A percentile compares a stretch with the other conserved stretches of the same genome.
These are phyloP conservation scores for Rheum nobile DNA, from an alignment of 148 eudicot genomes.

Conservation along the genomic window DNA sequence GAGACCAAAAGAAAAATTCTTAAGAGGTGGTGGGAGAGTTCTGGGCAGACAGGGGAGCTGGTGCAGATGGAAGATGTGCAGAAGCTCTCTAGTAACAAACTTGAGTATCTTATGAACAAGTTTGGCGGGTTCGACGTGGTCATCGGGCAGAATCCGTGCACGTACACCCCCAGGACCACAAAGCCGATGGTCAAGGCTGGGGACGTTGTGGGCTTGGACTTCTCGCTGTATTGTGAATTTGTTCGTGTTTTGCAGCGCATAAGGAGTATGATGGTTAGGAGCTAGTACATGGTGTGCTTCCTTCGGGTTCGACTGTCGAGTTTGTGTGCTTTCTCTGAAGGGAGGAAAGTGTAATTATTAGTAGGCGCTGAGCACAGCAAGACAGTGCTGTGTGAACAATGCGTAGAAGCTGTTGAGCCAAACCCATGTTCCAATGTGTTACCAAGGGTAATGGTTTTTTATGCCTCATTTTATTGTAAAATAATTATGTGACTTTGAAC, in stretches of 20 bases:
- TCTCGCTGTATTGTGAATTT: conserved; percentile 59
- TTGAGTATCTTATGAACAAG: conserved; percentile 38
- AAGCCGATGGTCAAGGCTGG: conserved; percentile 16
- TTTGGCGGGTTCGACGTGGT: conserved; percentile 69
- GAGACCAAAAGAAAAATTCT: conserved; percentile 52
- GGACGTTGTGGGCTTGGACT: conserved; percentile 41
- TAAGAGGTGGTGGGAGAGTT: conserved; percentile 68
- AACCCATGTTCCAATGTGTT: neutral
- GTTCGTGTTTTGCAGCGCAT: conserved; percentile 77
- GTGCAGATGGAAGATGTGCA: conserved; percentile 64
- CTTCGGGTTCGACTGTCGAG: too few relatives aligned
- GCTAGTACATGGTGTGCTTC: too few relatives aligned
- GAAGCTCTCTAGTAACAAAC: conserved; percentile 44
- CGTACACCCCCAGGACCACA: conserved; percentile 27
- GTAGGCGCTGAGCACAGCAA: too few relatives aligned
- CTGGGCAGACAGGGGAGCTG: conserved; percentile 64
- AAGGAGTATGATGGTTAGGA: conserved; percentile 27
- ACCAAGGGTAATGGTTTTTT: neutral
- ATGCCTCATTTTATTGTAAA: neutral
- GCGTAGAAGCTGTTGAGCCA: neutral
- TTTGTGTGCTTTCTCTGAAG: too few relatives aligned
- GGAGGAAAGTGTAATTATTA: too few relatives aligned
- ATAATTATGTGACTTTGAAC: neutral
- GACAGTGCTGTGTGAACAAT: neutral
- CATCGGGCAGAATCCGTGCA: conserved; percentile 61